Evolutionary conservation across 2,329 filamentous ascomycete genomes (phyloP), one percentile per base, ranked within the genome.

Genomic region (Cryphonectria parasitica): DNA sequence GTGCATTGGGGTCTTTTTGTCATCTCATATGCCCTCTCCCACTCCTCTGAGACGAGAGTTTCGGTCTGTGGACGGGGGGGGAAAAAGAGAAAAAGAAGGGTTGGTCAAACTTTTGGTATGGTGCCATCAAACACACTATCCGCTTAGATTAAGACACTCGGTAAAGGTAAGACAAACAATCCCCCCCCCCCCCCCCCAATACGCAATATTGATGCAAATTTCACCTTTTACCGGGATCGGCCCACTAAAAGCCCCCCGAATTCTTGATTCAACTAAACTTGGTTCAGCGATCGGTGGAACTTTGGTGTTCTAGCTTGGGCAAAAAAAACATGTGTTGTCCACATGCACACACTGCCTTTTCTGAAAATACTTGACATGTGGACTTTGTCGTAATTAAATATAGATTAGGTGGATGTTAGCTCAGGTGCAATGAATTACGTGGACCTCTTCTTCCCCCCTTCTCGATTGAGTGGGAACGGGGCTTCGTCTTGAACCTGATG

Each of bases 191-290:
- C 34, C 43, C 36, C 36, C 36, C 36, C 43, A 65, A 65, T 43
- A 28, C 63, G 63, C 28, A 65, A 52, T 52, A 52, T 65, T 49
- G 28, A 28, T 65, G 41, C 28, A 52, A 65, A 49, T 64, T 45
- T 64, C n/a, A 58, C 54, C 13, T 31, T 17, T 31, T 58, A 58
- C 54, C 54, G 54, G 25, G 28, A 31, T 58, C 54, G 54, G 54
- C 54, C 54, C 54, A 58, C 54, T 58, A 31, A 31, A 31, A 19
- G 28, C 8, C 19, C 45, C 54, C 54, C 28, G 54, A 11, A 31
- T 58, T 58, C 54, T 58, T 58, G 54, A 58, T 58, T 58, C 28
- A 31, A 58, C 54, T 31, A n/a, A 31, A 10, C 11, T 25, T 31
- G 25, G 25, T 31, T 58, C 54, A 56, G 25, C 54, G 5, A 17